These are phyloP conservation scores for Cyberlindnera suaveolens DNA, from an alignment of 805 yeast genomes.

Conservation along the genomic window DNA sequence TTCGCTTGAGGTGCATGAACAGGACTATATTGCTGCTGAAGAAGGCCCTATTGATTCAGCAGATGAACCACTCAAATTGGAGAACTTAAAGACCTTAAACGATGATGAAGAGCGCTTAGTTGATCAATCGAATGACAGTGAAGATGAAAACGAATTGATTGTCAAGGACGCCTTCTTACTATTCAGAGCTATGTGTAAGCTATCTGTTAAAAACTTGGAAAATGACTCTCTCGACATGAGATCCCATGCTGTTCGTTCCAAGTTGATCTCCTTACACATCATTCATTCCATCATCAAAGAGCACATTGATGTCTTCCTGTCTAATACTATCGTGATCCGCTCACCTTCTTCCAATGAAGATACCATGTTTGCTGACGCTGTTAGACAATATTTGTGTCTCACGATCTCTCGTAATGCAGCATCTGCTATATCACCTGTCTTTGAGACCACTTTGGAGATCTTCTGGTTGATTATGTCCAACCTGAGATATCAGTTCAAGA, in stretches of 20 bases:
- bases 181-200: slow-evolving; percentile 91
- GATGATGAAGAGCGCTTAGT: slow-evolving; percentile 52
- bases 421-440: slow-evolving; percentile 84
- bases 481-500: slow-evolving; percentile 80
- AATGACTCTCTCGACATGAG: slow-evolving; percentile 74
- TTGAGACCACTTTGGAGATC: slow-evolving; percentile 85
- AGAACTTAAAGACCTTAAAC: slow-evolving; percentile 50
- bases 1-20: slow-evolving; percentile 21
- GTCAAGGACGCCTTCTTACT: slow-evolving; percentile 90
- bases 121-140: slow-evolving; percentile 38
- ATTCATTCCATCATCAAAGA: slow-evolving; percentile 81
- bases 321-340: slow-evolving; percentile 48
- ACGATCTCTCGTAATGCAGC: slow-evolving; percentile 89
- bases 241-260: slow-evolving; percentile 89
- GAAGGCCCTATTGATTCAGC: slow-evolving; percentile 9
- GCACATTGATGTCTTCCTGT: slow-evolving; percentile 74
- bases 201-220: slow-evolving; percentile 81
- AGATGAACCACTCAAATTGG: slow-evolving; percentile 45
- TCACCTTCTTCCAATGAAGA: slow-evolving; percentile 45
- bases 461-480: slow-evolving; percentile 86
- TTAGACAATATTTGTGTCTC: slow-evolving; percentile 77
- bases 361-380: slow-evolving; percentile 66
- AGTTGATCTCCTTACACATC: slow-evolving; percentile 79
- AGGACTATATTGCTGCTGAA: slow-evolving; percentile 3
- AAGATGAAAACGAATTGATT: slow-evolving; percentile 58